Conservation (phyloP, 2,329 filamentous ascomycete genomes). For the Dactylellina sp. region DNA sequence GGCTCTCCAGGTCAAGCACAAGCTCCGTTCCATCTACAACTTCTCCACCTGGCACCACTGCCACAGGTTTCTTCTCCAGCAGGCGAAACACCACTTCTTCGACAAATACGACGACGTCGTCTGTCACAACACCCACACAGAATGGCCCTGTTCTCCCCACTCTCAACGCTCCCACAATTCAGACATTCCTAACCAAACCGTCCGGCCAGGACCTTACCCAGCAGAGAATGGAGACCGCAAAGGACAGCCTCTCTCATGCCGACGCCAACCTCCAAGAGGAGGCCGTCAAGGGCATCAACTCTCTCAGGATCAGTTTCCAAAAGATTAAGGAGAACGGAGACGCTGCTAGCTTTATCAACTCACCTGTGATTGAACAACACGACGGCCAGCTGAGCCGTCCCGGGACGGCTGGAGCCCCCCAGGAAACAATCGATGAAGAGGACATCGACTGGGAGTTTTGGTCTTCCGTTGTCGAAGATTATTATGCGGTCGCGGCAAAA, state of each 20-base stretch:
- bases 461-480: constrained; percentile 95
- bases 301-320: constrained; percentile 60
- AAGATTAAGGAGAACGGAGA: constrained; percentile 57
- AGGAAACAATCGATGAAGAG: constrained; percentile 56
- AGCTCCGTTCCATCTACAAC: constrained; percentile 53
- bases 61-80: constrained; percentile 61
- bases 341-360: constrained; percentile 39
- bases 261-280: constrained; percentile 67
- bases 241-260: constrained; percentile 72
- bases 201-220: constrained; percentile 54
- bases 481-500: constrained; percentile 85
- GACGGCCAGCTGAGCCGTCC: constrained; percentile 31
- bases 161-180: constrained; percentile 45
- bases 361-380: constrained; percentile 13
- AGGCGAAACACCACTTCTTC: constrained; percentile 61
- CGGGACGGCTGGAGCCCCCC: constrained; percentile 29
- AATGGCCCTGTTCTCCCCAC: constrained; percentile 53
- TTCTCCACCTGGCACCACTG: constrained; percentile 49
- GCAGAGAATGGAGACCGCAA: constrained; percentile 55
- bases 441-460: constrained; percentile 97
- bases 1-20: constrained; percentile 53
- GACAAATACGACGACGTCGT: constrained; percentile 70
- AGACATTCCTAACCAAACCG: constrained; percentile 52
- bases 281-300: constrained; percentile 61
- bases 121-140: constrained; percentile 75